Evolutionary conservation across 768 basidiomycete species (phyloP).

Genomic region (Solioccasus polychromus): DNA sequence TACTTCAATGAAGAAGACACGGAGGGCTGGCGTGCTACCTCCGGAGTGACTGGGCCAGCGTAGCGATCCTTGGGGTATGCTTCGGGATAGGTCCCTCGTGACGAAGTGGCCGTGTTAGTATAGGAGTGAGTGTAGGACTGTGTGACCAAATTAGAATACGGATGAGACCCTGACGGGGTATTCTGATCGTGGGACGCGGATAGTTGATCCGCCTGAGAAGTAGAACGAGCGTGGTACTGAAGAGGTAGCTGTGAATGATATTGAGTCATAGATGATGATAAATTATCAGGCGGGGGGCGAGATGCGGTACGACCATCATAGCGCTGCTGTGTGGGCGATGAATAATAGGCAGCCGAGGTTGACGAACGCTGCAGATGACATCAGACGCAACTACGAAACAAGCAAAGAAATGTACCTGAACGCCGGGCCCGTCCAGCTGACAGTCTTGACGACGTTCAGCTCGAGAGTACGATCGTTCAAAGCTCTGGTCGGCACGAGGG

Average conservation of each 20-base stretch:
- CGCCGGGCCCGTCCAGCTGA: conserved; percentile 26
- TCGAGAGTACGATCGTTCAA: conserved; percentile 24
- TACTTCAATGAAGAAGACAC: conserved; percentile 52
- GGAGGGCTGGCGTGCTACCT: conserved; percentile 16
- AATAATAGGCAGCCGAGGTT: conserved; percentile 18
- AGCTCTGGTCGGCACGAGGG: conserved; percentile 33
- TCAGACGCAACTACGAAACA: conserved; percentile 1
- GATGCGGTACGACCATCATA: conserved; percentile 24
- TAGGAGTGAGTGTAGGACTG: conserved; percentile 20
- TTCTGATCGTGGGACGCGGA: conserved; percentile 29
- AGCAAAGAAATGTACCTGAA: conserved; percentile 24
- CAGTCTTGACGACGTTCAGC: conserved; percentile 24
- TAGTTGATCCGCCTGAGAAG: conserved; percentile 28
- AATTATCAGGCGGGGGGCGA: conserved; percentile 20
- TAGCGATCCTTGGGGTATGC: conserved; percentile 13
- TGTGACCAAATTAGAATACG: conserved; percentile 22
- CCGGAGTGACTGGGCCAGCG: conserved; percentile 7
- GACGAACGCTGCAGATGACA: conserved; percentile 19
- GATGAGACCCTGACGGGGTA: conserved; percentile 21
- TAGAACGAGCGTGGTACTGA: conserved; percentile 25
- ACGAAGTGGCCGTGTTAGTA: conserved; percentile 12
- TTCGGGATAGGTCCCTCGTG: conserved; percentile 25
- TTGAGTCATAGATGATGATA: conserved; percentile 20
- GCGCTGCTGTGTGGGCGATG: conserved; percentile 23
- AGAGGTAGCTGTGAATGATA: conserved; percentile 21